Conservation (phyloP, 257 asterid genomes). For the Mentha longifolia region DNA sequence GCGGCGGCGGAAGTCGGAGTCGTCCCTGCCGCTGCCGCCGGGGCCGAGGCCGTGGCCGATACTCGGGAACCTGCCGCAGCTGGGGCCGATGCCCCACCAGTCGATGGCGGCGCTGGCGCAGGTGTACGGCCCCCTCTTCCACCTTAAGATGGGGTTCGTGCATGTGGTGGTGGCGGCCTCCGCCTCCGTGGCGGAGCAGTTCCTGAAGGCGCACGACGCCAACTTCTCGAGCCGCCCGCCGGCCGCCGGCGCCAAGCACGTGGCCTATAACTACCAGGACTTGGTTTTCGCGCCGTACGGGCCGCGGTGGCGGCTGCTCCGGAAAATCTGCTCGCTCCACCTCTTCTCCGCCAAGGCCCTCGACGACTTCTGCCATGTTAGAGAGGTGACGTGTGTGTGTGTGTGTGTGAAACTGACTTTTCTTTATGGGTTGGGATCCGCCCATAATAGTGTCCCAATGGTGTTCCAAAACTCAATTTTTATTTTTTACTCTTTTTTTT, state of each 20-base stretch:
- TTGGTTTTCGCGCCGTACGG: conserved; percentile 94
- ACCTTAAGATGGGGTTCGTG: conserved; percentile 74
- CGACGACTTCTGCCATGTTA: conserved; percentile 69
- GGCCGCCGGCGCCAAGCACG: conserved; percentile 73
- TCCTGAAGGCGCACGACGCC: conserved; percentile 69
- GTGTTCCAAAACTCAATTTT: too few species aligned
- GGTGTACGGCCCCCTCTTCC: conserved; percentile 78
- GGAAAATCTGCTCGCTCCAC: conserved; percentile 75
- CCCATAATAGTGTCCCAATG: too few species aligned
- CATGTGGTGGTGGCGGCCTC: conserved; percentile 87
- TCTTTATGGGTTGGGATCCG: too few species aligned
- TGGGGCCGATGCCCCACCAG: conserved; percentile 82
- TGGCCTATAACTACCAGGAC: conserved; percentile 88
- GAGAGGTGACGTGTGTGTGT: conserved; percentile 61
- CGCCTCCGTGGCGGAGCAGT: conserved; percentile 73
- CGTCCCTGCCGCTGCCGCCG: conserved; percentile 64
- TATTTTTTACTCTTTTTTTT: too few species aligned
- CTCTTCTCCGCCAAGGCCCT: conserved; percentile 84
- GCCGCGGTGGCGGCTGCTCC: conserved; percentile 83
- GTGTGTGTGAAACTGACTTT: background rate
- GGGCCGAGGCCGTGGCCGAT: conserved; percentile 98
- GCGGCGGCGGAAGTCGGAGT: conserved; percentile 23
- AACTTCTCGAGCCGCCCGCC: conserved; percentile 90
- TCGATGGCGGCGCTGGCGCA: conserved; percentile 73
- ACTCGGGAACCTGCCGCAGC: conserved; percentile 75